Base-by-base conservation (phyloP, 2,329 filamentous ascomycete genomes). In the Aspergillus flavus region DNA sequence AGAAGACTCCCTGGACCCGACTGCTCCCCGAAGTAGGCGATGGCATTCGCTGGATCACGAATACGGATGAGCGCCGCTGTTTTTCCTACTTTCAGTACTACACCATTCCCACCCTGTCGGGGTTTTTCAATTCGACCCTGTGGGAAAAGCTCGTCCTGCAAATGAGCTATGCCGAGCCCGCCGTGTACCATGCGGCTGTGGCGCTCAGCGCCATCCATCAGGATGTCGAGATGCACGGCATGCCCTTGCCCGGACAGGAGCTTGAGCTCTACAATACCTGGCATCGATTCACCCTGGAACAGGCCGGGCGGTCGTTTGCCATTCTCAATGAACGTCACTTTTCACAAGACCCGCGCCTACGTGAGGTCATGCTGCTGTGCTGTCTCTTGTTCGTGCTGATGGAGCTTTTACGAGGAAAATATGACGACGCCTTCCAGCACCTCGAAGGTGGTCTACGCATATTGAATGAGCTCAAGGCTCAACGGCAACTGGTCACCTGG, bases 251-350 rank as follows among this genome's bases (percentile, higher is more conserved):
- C 6, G 56, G 48, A 2, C 46, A 62, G 10, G 53, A 43, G 19
- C 50, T 41, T 6, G 53, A 43, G 19, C 56, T 41, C 2, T 30
- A 55, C 3, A 61, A 55, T 21, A 34, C 32, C 26, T 62, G 55
- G 61, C 55, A 62, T 28, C 34, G 53, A 23, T 62, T 62, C 23
- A 45, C 61, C 7, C 30, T 62, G 39, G 61, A 62, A 14, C 61
- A 62, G 10, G 32, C 56, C 21, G 48, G 34, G 11, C 61, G 61
- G 10, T 48, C 61, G 4, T 62, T 46, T 16, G 34, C 45, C 11
- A 32, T 41, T 1, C 7, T 62, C 3, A 45, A 41, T 5, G 41
- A 21, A 30, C 61, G 61, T 6, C 36, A 55, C 21, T 21, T 36
- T 4, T 59, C 56, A 6, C 58, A 60, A 12, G 61, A 62, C 23